These are phyloP conservation scores for Macrocystidia cucumis DNA, from an alignment of 1,284 basidiomycete genomes.

Conservation along the genomic window DNA sequence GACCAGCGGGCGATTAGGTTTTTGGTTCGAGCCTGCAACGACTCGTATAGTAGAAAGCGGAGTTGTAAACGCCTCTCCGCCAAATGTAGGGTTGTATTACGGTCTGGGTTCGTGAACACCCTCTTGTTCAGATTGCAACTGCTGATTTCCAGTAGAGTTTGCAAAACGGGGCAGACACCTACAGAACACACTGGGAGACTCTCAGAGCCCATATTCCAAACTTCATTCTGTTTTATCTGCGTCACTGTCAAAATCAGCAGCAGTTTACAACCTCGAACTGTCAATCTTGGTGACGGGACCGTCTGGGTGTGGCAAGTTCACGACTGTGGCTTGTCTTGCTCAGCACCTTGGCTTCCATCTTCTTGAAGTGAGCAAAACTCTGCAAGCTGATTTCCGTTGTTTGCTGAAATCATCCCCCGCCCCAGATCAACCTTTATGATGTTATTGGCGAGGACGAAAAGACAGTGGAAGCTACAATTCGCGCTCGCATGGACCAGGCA, in stretches of 20 bases:
- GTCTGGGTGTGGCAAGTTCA: slow-evolving; percentile 71
- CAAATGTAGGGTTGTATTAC: slow-evolving; percentile 48
- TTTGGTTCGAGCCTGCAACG: slow-evolving; percentile 68
- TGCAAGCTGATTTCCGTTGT: not conserved
- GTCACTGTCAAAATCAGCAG: slow-evolving; percentile 42
- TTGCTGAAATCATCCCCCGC: no score
- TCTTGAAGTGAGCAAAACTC: slow-evolving; percentile 51
- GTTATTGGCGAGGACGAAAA: slow-evolving; percentile 75
- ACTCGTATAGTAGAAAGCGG: slow-evolving; percentile 81
- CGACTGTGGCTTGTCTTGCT: slow-evolving; percentile 49
- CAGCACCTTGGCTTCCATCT: slow-evolving; percentile 68
- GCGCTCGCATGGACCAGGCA: slow-evolving; percentile 77
- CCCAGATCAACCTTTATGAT: slow-evolving; percentile 81
- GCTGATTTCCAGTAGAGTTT: no score
- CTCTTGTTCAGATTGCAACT: no score
- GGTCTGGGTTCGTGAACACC: no score
- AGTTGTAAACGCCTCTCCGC: slow-evolving; percentile 61
- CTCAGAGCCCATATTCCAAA: slow-evolving; percentile 31
- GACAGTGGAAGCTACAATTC: slow-evolving; percentile 75
- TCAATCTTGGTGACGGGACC: slow-evolving; percentile 72
- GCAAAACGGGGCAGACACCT: no score
- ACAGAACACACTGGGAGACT: slow-evolving; percentile 21
- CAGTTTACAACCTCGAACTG: slow-evolving; percentile 53
- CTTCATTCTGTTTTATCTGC: slow-evolving; percentile 49
- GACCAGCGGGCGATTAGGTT: slow-evolving; percentile 71